Base-by-base conservation (phyloP, 495 filamentous ascomycete genomes). In the Articulospora tetracladia region DNA sequence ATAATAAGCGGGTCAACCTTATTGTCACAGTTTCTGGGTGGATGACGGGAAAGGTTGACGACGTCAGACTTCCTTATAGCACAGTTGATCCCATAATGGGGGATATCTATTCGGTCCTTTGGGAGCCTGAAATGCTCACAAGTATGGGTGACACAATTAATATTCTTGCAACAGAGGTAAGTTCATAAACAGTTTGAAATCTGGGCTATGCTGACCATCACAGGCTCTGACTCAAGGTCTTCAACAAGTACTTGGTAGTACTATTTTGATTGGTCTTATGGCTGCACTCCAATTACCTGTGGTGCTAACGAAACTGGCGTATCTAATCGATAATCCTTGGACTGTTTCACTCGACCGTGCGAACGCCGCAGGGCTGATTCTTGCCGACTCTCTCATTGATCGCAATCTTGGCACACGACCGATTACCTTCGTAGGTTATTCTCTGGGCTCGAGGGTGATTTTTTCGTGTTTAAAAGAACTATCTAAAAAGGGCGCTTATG, bases 281-380 rank as follows among this genome's bases (percentile, higher is more conserved):
- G 86, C 93, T 54, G 91, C 92, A 26, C 74, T 99, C n/a, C 92
- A 95, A 71, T 75, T 98, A 7, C 94, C 94, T 1, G 84, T 99
- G 28, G 87, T 97, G 2, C 79, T 99, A 23, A 92, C 93, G 2
- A 99, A 99, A 68, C 86, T 99, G 10, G 83, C 94, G 3, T 99
- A 99, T 68, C 78, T 99, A 10, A 97, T 99, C 66, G 94, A 99
- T 72, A 99, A 99, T 64, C 94, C 94, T 0, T 99, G 94, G 94
- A 91, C 86, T 17, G 93, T 97, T 19, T 98, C 95, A 1, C 81
- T 97, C 24, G 91, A 91, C 60, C 87, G 94, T 58, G 95, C 94
- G 36, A 89, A 87, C 62, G 78, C 87, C 53, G 91, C 93, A 25
- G 94, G 94, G 4, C 78, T 96, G n/a, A 94, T 99, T 65, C 82